Conservation (phyloP, 2,329 filamentous ascomycete genomes). For the Exserohilum turcica region DNA sequence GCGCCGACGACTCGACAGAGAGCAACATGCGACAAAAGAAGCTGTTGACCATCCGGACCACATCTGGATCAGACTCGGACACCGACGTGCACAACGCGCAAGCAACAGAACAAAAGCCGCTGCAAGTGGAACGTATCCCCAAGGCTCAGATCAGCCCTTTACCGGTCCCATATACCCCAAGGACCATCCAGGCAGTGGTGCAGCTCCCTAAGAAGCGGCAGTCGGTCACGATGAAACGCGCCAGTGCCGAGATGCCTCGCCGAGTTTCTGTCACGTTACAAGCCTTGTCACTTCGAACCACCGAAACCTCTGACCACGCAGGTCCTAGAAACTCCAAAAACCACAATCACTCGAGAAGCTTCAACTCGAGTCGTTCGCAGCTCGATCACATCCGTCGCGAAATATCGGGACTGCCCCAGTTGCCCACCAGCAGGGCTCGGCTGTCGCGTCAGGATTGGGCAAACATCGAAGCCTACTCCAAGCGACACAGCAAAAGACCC, state of each 20-base stretch:
- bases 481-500: slow-evolving; percentile 31
- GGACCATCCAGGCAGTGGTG: slow-evolving; percentile 14
- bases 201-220: slow-evolving; percentile 21
- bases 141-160: slow-evolving; percentile 25
- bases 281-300: slow-evolving; percentile 25
- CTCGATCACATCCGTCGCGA: slow-evolving; percentile 40
- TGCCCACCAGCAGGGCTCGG: slow-evolving; percentile 37
- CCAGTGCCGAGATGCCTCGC: slow-evolving; percentile 34
- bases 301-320: slow-evolving; percentile 12
- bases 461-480: slow-evolving; percentile 41
- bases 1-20: slow-evolving; percentile 13
- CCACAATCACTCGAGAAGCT: slow-evolving; percentile 14
- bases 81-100: slow-evolving; percentile 11
- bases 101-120: slow-evolving; percentile 6
- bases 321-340: slow-evolving; percentile 9
- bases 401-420: slow-evolving; percentile 36
- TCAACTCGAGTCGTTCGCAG: slow-evolving; percentile 23
- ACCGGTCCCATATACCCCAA: slow-evolving; percentile 20
- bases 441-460: slow-evolving; percentile 45
- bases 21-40: slow-evolving; percentile 15
- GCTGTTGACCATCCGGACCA: slow-evolving; percentile 18
- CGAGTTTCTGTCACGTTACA: slow-evolving; percentile 30
- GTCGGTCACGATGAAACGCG: slow-evolving; percentile 22
- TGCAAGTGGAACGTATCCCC: slow-evolving; percentile 16
- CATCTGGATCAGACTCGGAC: slow-evolving; percentile 15